phyloP scores from a whole-genome alignment of 1,284 basidiomycete genomes.

The Leccinum colubrinum region DNA sequence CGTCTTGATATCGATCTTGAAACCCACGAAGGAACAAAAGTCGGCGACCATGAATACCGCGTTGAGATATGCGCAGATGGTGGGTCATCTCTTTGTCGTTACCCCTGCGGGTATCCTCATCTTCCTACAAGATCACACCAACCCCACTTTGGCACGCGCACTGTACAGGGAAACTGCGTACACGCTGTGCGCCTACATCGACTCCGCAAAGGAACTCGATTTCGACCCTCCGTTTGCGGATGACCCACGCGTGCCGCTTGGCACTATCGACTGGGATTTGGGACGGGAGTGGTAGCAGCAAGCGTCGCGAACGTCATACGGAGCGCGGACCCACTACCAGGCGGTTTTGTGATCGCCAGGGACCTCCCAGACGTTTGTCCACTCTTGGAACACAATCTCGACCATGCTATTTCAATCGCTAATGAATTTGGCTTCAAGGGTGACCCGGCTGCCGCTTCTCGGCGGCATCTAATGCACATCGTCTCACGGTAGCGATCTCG shows the following conservation, averaged over 20 bases:
- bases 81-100: no score
- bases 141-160: not conserved
- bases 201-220: constrained; percentile 33
- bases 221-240: constrained; percentile 61
- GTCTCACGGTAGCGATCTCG: constrained; percentile 69
- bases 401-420: constrained; percentile 39
- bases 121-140: not conserved
- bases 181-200: constrained; percentile 54
- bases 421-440: constrained; percentile 36
- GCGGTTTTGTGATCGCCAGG: constrained; percentile 44
- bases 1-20: no score
- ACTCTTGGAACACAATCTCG: constrained; percentile 52
- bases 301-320: constrained; percentile 38
- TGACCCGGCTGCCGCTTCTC: constrained; percentile 6
- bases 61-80: no score
- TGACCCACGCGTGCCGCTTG: constrained; percentile 7
- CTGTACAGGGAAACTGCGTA: constrained; percentile 71
- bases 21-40: no score
- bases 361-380: constrained; percentile 71
- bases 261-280: constrained; percentile 68
- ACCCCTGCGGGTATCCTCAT: not conserved
- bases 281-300: constrained; percentile 63
- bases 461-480: constrained; percentile 50
- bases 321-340: not conserved
- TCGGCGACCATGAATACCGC: no score